A percentile compares a stretch with the other conserved stretches of the same genome.
Conservation (phyloP, 352 stramenopile species). For the Plasmopara viticola region DNA sequence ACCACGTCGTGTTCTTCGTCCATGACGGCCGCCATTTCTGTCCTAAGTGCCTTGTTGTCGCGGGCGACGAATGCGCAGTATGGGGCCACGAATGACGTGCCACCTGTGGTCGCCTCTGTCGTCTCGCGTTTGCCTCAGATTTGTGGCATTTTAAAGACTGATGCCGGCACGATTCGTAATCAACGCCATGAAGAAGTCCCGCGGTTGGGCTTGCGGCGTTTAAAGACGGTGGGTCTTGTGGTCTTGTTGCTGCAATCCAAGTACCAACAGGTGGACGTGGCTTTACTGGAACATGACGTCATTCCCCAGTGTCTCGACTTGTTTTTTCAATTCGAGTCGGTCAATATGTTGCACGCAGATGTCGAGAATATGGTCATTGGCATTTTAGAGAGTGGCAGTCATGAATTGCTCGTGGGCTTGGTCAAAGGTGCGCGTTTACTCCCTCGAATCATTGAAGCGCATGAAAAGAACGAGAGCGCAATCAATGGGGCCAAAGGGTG, state of each 20-base stretch:
- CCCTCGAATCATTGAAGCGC: conserved; percentile 63
- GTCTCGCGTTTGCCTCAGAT: conserved; percentile 61
- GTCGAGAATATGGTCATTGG: conserved; percentile 82
- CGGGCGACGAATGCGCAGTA: conserved; percentile 77
- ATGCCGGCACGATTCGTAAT: conserved; percentile 65
- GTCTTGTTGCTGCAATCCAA: conserved; percentile 82
- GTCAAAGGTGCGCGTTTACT: conserved; percentile 71
- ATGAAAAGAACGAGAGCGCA: conserved; percentile 72
- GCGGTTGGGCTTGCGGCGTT: conserved; percentile 60
- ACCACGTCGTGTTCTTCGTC: conserved; percentile 39
- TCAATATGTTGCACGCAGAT: conserved; percentile 85
- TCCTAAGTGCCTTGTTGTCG: conserved; percentile 70
- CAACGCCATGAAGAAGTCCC: conserved; percentile 68
- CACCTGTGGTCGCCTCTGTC: conserved; percentile 43
- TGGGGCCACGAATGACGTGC: conserved; percentile 53
- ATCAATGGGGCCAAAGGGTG: conserved; percentile 50
- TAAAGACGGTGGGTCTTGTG: conserved; percentile 77
- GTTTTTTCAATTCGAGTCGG: conserved; percentile 85
- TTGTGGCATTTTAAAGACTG: conserved; percentile 50
- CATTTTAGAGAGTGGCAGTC: conserved; percentile 73
- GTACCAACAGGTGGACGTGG: conserved; percentile 71
- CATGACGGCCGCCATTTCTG: conserved; percentile 73
- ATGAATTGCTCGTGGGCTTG: conserved; percentile 64
- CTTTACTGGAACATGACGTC: conserved; percentile 54
- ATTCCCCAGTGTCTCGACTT: conserved; percentile 74